Evolutionary conservation across 768 basidiomycete genomes (phyloP), one percentile per base, ranked within the genome.

Genomic region (Albatrellus ellisii): DNA sequence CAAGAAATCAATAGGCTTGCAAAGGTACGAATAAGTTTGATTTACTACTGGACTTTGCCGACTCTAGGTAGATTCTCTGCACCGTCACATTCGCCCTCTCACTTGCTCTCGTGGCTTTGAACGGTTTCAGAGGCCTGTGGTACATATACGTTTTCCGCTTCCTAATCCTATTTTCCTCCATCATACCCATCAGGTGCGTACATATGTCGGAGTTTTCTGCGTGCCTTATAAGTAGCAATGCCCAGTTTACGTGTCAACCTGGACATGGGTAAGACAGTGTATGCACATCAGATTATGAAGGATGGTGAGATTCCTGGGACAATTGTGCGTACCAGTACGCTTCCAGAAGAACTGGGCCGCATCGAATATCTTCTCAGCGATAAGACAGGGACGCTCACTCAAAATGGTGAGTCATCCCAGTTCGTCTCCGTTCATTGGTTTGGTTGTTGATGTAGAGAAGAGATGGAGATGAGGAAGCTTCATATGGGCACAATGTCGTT

Each of bases 401-500:
- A 97, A 59, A 99, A 99, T 56, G 94, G 92, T 90, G 46, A 21
- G 72, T 55, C 12, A n/a, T n/a, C n/a, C n/a, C 10, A 26, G 38
- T 15, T 18, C 26, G 8, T 9, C 11, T 32, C 32, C 15, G 8
- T 15, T 14, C 15, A 7, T 17, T 18, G 4, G 8, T 26, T 11
- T 17, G 12, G 20, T 14, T 43, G 29, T 39, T 28, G 15, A 9
- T 31, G 26, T 43, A 22, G 31, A 12, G 6, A 26, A 97, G 94
- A 97, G 58, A 99, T 99, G 95, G 94, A 98, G 61, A 86, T 98
- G 84, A 91, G 83, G 68, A 99, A 95, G 58, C 66, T 99, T 22
- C 95, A 98, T 54, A 88, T 98, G 83, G 95, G 95, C 4, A 99
- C 95, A 1, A 88, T 97, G 74, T 92, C 89, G 0, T 99, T 92